These are phyloP conservation scores for Trapa incisa DNA, from an alignment of 345 rosid genomes.

Conservation along the genomic window DNA sequence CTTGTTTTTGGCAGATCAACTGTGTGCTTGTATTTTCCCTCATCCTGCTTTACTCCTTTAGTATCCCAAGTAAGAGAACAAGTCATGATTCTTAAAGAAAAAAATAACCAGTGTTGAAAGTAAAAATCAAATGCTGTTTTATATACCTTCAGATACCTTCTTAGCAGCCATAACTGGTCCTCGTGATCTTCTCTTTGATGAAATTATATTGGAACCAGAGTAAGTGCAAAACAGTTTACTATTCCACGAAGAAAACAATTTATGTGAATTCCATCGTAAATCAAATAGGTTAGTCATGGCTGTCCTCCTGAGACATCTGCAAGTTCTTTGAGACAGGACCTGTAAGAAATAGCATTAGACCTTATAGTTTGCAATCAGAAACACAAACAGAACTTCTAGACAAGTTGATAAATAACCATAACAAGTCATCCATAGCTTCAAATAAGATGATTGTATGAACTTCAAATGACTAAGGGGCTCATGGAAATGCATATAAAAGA, in stretches of 20 bases:
- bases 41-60: slow-evolving; percentile 72
- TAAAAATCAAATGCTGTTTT: background rate
- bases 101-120: background rate
- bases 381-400: background rate
- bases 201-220: slow-evolving; percentile 26
- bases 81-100: background rate
- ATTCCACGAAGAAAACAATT: slow-evolving; percentile 34
- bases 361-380: slow-evolving; percentile 6
- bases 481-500: background rate
- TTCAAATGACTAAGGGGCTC: background rate
- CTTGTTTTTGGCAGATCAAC: slow-evolving; percentile 80
- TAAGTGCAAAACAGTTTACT: slow-evolving; percentile 27
- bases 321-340: slow-evolving; percentile 44
- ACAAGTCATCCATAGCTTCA: background rate
- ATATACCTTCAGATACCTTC: slow-evolving; percentile 60
- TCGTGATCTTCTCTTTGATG: slow-evolving; percentile 71
- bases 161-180: slow-evolving; percentile 94
- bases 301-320: slow-evolving; percentile 34
- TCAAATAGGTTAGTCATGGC: slow-evolving; percentile 24
- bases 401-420: background rate
- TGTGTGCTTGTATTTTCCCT: slow-evolving; percentile 81
- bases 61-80: slow-evolving; percentile 9
- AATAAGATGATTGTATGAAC: background rate
- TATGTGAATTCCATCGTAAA: slow-evolving; percentile 27
- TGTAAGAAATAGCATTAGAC: slow-evolving; percentile 16